phyloP scores from a whole-genome alignment of 371 early-diverging fungal genomes.

The Mucor ambiguus region DNA sequence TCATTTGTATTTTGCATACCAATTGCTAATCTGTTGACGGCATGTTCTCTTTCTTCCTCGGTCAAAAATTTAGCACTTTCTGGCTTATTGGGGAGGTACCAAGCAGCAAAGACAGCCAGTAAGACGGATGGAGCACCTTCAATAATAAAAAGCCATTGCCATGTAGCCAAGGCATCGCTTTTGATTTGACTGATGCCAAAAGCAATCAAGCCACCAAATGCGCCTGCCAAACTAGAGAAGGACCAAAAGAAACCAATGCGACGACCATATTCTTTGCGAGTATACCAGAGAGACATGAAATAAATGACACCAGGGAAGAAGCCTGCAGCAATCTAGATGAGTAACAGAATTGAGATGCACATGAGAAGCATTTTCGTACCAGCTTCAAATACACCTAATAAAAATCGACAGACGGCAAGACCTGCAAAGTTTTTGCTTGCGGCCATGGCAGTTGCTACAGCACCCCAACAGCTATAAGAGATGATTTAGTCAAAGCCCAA shows the following conservation, averaged over 20 bases:
- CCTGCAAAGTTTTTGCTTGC: constrained; percentile 29
- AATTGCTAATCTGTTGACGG: constrained; percentile 43
- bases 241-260: constrained; percentile 49
- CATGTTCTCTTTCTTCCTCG: constrained; percentile 53
- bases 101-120: constrained; percentile 38
- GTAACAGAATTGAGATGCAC: neutral
- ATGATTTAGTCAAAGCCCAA: neutral
- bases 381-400: constrained; percentile 32
- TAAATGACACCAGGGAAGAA: constrained; percentile 35
- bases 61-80: constrained; percentile 59
- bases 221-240: constrained; percentile 45
- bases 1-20: constrained; percentile 16
- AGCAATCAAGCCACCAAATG: constrained; percentile 44
- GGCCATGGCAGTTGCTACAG: constrained; percentile 31
- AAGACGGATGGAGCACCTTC: constrained; percentile 55
- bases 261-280: constrained; percentile 42
- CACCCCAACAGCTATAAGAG: constrained; percentile 26
- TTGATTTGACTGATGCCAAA: constrained; percentile 40
- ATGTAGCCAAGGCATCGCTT: constrained; percentile 29
- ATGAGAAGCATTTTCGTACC: neutral
- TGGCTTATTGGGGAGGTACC: constrained; percentile 61
- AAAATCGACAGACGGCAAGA: constrained; percentile 23
- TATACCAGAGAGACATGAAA: constrained; percentile 49
- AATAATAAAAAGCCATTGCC: constrained; percentile 58
- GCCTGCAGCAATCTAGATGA: neutral